Evolutionary conservation across 176 grass and related monocot genomes (phyloP).

Genomic region (Avena eriantha): DNA sequence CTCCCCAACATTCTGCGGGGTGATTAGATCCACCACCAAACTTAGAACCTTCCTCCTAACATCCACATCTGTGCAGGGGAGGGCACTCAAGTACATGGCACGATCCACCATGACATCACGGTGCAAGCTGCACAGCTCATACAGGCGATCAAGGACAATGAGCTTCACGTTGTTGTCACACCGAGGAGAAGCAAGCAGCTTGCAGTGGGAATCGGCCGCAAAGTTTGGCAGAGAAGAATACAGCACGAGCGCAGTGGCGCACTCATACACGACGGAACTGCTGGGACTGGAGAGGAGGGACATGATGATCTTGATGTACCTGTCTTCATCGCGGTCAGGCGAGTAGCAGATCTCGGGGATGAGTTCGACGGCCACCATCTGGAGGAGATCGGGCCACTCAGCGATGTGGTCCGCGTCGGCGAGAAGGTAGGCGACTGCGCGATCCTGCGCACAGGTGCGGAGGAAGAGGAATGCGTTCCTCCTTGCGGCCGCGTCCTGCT

Average conservation of each 20-base stretch:
- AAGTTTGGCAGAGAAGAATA: constrained; percentile 49
- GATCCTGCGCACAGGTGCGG: constrained; percentile 51
- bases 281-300: constrained; percentile 52
- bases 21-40: constrained; percentile 65
- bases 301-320: constrained; percentile 69
- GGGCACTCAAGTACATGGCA: constrained; percentile 53
- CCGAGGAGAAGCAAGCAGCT: constrained; percentile 54
- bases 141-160: constrained; percentile 68
- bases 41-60: constrained; percentile 62
- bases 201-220: constrained; percentile 61
- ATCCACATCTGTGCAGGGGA: constrained; percentile 49
- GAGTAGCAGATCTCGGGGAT: constrained; percentile 62
- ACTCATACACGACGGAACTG: constrained; percentile 66
- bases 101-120: constrained; percentile 61
- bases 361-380: too few species aligned
- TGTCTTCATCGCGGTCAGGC: constrained; percentile 50
- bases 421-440: constrained; percentile 56
- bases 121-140: constrained; percentile 54
- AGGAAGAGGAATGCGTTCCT: constrained; percentile 76
- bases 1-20: constrained; percentile 62
- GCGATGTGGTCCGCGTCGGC: constrained; percentile 53
- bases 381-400: too few species aligned
- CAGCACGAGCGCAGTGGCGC: constrained; percentile 33
- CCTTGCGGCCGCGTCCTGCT: constrained; percentile 61
- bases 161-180: constrained; percentile 82